Evolutionary conservation across 2,329 filamentous ascomycete species (phyloP).

Genomic region (Chalaropsis ovoidea): DNA sequence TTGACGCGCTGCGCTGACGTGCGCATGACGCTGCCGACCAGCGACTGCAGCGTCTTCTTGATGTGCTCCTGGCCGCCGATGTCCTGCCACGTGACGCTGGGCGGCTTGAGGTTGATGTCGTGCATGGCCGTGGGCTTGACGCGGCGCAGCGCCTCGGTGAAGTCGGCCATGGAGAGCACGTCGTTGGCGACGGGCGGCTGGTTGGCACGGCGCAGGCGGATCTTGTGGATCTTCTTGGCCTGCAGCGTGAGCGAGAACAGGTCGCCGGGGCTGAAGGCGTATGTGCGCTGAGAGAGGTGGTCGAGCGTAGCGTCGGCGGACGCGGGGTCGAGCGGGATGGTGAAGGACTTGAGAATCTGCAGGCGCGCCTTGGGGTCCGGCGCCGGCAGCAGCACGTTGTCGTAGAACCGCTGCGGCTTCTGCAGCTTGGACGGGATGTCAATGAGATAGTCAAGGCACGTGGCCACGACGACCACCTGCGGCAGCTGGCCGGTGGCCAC

Average conservation of each 20-base stretch:
- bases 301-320: slow-evolving; percentile 45
- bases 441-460: slow-evolving; percentile 59
- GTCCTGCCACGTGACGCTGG: slow-evolving; percentile 74
- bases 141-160: slow-evolving; percentile 54
- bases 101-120: slow-evolving; percentile 79
- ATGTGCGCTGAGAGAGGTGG: slow-evolving; percentile 61
- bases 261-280: slow-evolving; percentile 78
- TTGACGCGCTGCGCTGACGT: slow-evolving; percentile 34
- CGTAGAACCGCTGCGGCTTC: slow-evolving; percentile 52
- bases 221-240: slow-evolving; percentile 30
- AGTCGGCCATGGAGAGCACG: slow-evolving; percentile 36
- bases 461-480: slow-evolving; percentile 62
- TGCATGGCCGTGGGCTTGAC: slow-evolving; percentile 79
- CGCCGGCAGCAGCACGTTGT: slow-evolving; percentile 63
- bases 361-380: slow-evolving; percentile 61
- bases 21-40: slow-evolving; percentile 33
- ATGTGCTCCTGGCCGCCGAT: slow-evolving; percentile 76
- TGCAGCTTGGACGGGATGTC: slow-evolving; percentile 62
- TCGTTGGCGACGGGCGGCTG: slow-evolving; percentile 44
- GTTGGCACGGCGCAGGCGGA: slow-evolving; percentile 29
- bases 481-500: slow-evolving; percentile 35
- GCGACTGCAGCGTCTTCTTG: slow-evolving; percentile 50
- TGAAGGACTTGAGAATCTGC: slow-evolving; percentile 59
- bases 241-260: slow-evolving; percentile 51
- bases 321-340: slow-evolving; percentile 39